Evolutionary conservation across 192 early-diverging fungal species (phyloP).

Genomic region (Paraglomus brasilianum): DNA sequence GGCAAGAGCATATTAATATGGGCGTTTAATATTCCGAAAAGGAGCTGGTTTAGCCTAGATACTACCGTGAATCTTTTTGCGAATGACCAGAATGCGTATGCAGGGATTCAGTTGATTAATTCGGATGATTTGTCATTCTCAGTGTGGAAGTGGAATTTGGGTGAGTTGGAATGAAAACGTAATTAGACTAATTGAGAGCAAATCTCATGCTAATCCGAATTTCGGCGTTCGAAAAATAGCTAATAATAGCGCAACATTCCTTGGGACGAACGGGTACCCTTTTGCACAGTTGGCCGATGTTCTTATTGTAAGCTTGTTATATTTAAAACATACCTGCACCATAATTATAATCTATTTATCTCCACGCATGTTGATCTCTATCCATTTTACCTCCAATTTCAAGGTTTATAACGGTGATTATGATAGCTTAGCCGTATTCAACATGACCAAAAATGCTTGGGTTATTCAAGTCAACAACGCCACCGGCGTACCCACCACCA

Average conservation of each 20-base stretch:
- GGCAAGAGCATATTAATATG: background rate
- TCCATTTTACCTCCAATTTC: too few species aligned
- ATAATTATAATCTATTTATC: too few species aligned
- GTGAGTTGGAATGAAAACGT: too few species aligned
- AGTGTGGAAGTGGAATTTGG: constrained; percentile 1
- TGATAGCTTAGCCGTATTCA: background rate
- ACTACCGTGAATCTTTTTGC: too few species aligned
- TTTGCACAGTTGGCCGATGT: background rate
- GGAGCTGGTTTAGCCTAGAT: background rate
- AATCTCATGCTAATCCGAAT: too few species aligned
- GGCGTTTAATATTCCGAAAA: background rate
- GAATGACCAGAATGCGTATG: too few species aligned
- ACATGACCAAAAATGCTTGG: background rate
- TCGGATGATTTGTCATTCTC: too few species aligned
- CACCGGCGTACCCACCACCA: background rate
- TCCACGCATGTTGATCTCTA: too few species aligned
- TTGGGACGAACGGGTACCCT: background rate
- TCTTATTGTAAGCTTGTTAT: background rate
- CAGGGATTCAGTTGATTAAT: too few species aligned
- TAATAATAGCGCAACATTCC: too few species aligned
- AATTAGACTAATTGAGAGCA: too few species aligned
- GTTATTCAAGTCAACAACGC: background rate
- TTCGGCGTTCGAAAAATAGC: too few species aligned
- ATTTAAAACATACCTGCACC: background rate
- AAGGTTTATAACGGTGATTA: background rate